Base-by-base conservation (phyloP, 192 early-diverging fungal genomes). In the Coemansia sp. region DNA sequence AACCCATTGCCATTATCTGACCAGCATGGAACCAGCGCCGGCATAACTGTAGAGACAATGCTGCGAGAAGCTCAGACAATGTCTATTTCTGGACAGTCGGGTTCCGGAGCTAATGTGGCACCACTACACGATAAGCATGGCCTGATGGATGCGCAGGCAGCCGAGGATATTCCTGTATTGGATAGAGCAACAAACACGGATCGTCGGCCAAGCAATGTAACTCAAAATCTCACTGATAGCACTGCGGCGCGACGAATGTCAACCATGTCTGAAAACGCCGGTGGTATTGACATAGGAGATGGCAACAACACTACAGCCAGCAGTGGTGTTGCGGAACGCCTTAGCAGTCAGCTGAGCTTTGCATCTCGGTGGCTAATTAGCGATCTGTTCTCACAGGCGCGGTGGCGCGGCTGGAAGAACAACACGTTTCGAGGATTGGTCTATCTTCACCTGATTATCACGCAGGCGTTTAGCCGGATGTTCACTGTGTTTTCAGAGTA, bases 361-460 rank as follows among this genome's bases (percentile, higher is more conserved):
- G 72, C 69, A 21, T 72, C 73, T 47, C 65, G 66, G 17, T 81
- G 78, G 78, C 72, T 81, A 62, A 67, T 81, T 49, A 61, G 78
- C 59, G 78, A 81, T 55, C 49, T 81, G 63, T 75, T 81, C 54
- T 81, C 78, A 55, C 72, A 72, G 51, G 69, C 52, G 21, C 60
- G 73, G 65, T 81, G 78, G 78, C 73, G 71, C 5, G 78, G 78
- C 19, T 81, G 78, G 78, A 64, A 69, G 22, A 75, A 71, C 73
- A 72, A 81, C 59, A 75, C 69, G 43, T 32, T 74, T 54, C 72
- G 78, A 10, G 65, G 78, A 0, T 60, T 75, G 43, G 66, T 81
- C 4, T 81, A 81, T 35, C 50, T 75, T 45, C 78, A 81, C 62
- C 73, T 81, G 53, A 81, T 81, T 7, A 48, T 81, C 25, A 68